Percentiles rank a stretch among this genome's conserved stretches.
phyloP scores from a whole-genome alignment of 176 grass and related monocot species.

The Cenchrus fungigraminus region DNA sequence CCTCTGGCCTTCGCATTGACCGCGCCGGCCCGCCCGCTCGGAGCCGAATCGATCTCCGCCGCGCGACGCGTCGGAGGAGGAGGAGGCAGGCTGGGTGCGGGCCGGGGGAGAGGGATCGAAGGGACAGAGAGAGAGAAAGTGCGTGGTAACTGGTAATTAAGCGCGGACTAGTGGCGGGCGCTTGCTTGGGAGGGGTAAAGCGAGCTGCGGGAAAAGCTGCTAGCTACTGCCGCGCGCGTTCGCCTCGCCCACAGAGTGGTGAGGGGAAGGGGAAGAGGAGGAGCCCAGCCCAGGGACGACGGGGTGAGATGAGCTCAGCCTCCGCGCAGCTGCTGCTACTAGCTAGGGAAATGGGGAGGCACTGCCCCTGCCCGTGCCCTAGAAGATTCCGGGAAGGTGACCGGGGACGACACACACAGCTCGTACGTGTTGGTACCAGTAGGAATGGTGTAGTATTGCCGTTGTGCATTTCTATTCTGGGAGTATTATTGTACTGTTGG shows the following conservation, averaged over 20 bases:
- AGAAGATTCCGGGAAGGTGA: slow-evolving; percentile 65
- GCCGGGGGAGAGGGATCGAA: neutral
- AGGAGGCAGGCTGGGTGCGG: neutral
- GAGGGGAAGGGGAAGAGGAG: too few relatives aligned
- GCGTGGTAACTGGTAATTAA: slow-evolving; percentile 32
- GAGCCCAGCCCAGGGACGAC: neutral
- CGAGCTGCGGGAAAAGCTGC: slow-evolving; percentile 28
- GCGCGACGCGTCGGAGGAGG: slow-evolving; percentile 6
- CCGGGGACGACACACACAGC: neutral
- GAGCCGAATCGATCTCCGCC: slow-evolving; percentile 18
- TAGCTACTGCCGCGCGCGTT: neutral
- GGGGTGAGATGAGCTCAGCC: neutral
- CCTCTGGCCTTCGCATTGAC: slow-evolving; percentile 14
- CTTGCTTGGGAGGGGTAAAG: slow-evolving; percentile 20
- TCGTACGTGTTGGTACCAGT: too few relatives aligned
- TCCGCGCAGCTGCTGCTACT: too few relatives aligned
- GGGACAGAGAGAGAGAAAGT: neutral
- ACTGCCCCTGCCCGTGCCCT: slow-evolving; percentile 13
- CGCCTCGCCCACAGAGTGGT: neutral
- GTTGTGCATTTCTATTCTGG: slow-evolving; percentile 11
- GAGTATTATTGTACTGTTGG: slow-evolving; percentile 15
- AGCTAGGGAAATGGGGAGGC: neutral
- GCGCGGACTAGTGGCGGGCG: neutral
- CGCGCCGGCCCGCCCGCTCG: neutral
- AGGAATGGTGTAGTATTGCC: neutral